Conservation (phyloP, 345 rosid genomes). For the Euphorbia lathyris region DNA sequence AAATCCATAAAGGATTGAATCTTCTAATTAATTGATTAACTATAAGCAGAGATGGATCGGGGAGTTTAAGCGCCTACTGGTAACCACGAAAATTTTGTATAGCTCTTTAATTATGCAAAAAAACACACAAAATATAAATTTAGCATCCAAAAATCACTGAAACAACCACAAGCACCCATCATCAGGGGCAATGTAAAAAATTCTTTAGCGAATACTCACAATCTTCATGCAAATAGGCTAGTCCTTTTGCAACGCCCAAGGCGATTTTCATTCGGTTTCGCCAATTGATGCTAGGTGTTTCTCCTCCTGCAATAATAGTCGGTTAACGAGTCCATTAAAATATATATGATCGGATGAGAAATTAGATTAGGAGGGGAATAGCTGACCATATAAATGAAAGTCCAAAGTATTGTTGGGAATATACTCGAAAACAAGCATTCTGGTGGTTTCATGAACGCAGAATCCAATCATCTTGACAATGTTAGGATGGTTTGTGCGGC, state of each 20-base stretch:
- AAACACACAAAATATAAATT: too few relatives aligned
- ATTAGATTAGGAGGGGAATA: background rate
- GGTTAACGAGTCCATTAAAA: too few relatives aligned
- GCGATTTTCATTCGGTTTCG: conserved; percentile 10
- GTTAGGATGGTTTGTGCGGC: conserved; percentile 11
- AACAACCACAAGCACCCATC: too few relatives aligned
- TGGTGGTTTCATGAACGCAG: conserved; percentile 10
- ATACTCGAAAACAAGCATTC: conserved; percentile 25
- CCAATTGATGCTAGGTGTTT: conserved; percentile 12
- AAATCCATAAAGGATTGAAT: too few relatives aligned
- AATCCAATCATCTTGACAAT: conserved; percentile 11
- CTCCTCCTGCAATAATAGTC: conserved; percentile 41
- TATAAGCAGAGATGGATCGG: too few relatives aligned
- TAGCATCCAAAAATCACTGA: too few relatives aligned
- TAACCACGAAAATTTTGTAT: too few relatives aligned
- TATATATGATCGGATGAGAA: too few relatives aligned
- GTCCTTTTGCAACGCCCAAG: conserved; percentile 1
- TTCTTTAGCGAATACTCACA: conserved; percentile 10
- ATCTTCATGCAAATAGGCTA: conserved; percentile 14
- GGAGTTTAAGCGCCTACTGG: too few relatives aligned
- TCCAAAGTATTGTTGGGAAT: conserved; percentile 17
- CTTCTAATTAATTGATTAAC: background rate
- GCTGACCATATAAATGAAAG: conserved; percentile 26
- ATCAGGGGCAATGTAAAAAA: too few relatives aligned
- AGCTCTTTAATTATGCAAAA: too few relatives aligned